Evolutionary conservation across 306 rosid genomes (phyloP), one percentile per base, ranked within the genome.

Genomic region (Corylus heterophylla): DNA sequence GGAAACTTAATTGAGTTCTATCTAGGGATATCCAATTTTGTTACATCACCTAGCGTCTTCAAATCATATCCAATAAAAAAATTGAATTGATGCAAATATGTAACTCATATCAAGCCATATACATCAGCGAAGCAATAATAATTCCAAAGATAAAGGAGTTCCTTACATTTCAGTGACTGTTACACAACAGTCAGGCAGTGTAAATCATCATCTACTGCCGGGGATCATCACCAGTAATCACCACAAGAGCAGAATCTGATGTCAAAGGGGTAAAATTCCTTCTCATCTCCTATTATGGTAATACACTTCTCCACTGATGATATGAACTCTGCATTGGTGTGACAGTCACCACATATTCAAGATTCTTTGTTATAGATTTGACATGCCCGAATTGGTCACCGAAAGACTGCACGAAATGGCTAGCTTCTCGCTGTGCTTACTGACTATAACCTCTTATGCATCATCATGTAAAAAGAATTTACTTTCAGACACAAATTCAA

Each of bases 391-490:
- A 29, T 55, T 68, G 54, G 81, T 73, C 75, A 88, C 90, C 89
- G 86, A 78, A 83, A 93, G 90, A 70, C 92, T 94, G 71, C 84
- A 93, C 39, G 97, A 94, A 76, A 93, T 86, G 58, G 96, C 96
- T 82, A 91, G 83, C 88, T 93, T 91, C 83, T 91, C 94, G 79
- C 94, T 89, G 54, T 93, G 97, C 80, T 88, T 86, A 80, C 80
- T 86, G 71, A 93, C 83, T 85, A 87, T 91, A 82, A 88, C 88
- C 18, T 82, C 90, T 71, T 88, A 89, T 51, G 80, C 89, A 78
- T 89, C 92, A 81, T 89, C 89, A 70, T 89, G 97, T 12, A 86
- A 85, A 81, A 89, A 78, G 67, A 81, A 84, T 54, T 89, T 89
- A 0, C 94, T 93, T 83, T 84, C 25, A 22, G 25, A 22, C 25